Conservation (phyloP, 2,329 filamentous ascomycete species). For the Scedosporium dehoogii region DNA sequence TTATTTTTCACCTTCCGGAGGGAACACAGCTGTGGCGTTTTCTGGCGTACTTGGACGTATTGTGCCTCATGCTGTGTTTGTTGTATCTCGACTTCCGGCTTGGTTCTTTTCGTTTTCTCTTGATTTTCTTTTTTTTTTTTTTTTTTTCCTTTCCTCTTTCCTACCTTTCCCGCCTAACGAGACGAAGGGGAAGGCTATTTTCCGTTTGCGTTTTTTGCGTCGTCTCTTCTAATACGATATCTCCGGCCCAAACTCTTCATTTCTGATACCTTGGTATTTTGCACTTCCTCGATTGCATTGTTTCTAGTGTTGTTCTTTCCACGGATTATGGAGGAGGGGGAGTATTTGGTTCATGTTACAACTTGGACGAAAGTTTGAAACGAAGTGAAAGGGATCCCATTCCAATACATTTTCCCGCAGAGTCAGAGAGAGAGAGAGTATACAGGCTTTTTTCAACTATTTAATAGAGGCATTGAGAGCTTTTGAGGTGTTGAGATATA, state of each 20-base stretch:
- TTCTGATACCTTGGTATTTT: constrained; percentile 3
- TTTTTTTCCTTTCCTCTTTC: background rate
- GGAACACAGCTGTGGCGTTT: background rate
- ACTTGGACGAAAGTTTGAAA: background rate
- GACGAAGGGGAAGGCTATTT: too few relatives aligned
- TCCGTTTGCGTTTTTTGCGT: background rate
- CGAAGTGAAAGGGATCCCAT: background rate
- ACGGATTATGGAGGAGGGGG: background rate
- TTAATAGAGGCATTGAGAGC: too few relatives aligned
- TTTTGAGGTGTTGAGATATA: too few relatives aligned
- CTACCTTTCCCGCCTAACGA: too few relatives aligned
- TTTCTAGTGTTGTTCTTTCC: background rate
- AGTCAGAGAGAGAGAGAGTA: background rate
- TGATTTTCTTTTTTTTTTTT: background rate
- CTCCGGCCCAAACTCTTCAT: constrained; percentile 2
- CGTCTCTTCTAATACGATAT: constrained; percentile 3
- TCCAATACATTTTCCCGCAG: background rate
- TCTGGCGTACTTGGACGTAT: constrained; percentile 1
- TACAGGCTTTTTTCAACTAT: background rate
- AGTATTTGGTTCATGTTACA: background rate
- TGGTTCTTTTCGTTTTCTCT: constrained; percentile 5
- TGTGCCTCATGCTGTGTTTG: constrained; percentile 6
- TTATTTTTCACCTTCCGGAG: background rate
- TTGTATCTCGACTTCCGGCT: constrained; percentile 4
- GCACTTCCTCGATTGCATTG: background rate